Evolutionary conservation across 108 stramenopile genomes (phyloP), one percentile per base, ranked within the genome.

Genomic region (Asterionellopsis glacialis): DNA sequence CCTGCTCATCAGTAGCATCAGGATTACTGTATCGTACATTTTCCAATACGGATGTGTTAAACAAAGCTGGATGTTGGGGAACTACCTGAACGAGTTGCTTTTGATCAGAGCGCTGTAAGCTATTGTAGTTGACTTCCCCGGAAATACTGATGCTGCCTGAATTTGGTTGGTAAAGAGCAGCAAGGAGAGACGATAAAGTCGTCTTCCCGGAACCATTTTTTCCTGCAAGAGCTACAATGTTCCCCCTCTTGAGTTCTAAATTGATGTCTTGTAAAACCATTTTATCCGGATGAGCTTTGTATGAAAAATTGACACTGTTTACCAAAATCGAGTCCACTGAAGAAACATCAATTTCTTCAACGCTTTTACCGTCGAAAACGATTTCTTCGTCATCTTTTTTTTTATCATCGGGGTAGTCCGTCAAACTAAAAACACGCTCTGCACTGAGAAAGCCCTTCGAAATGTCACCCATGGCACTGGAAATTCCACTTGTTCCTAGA

Each of bases 161-260:
- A 12, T 73, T 21, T 4, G 95, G 91, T 27, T 63, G 45, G 65
- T 96, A 96, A 48, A 99, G 72, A 14, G 95, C 95, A n/a, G 85
- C 80, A 56, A 99, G 67, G 6, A 99, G 59, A 12, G 76, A 77
- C 9, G 85, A 82, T 26, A 96, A 38, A 10, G 95, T 96, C 11
- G 79, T 76, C 64, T 97, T 99, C 21, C 98, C 98, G 18, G 72
- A 70, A 3, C 98, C 98, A 68, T 90, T 94, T 22, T 85, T 72
- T 12, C 98, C 98, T 1, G 93, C 88, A 22, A 99, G 51, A 0
- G 95, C 97, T 19, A 96, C 75, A 49, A 94, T 86, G 33, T 88
- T 67, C 21, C 95, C 95, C 10, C 91, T 64, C 27, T 67, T 51
- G 13, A 98, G 64, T 23, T 55, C 41, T 15, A 99, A 59, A 12